Evolutionary conservation across 805 yeast genomes (phyloP).

Genomic region (Wickerhamomyces alni): DNA sequence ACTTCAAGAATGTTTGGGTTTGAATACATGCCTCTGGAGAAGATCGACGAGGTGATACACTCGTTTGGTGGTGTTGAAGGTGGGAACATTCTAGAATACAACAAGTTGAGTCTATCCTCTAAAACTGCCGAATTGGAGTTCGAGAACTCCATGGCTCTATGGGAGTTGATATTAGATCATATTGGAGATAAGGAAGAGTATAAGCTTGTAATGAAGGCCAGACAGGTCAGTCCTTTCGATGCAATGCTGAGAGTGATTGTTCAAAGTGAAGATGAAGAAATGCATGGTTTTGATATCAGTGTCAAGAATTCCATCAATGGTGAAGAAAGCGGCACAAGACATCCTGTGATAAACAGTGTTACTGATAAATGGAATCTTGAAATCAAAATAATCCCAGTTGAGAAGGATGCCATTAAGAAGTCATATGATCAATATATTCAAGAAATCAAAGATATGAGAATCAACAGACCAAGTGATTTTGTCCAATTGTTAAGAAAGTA

Average conservation of each 20-base stretch:
- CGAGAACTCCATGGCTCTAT: slow-evolving; percentile 47
- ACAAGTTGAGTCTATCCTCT: slow-evolving; percentile 15
- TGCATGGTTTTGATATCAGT: slow-evolving; percentile 32
- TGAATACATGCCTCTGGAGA: slow-evolving; percentile 73
- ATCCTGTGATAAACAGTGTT: slow-evolving; percentile 19
- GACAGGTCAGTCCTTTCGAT: slow-evolving; percentile 9
- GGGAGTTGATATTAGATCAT: slow-evolving; percentile 38
- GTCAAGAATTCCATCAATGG: slow-evolving; percentile 32
- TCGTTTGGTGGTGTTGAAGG: slow-evolving; percentile 26
- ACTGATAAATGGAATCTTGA: slow-evolving; percentile 29
- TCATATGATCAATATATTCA: slow-evolving; percentile 19
- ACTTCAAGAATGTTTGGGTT: slow-evolving; percentile 78
- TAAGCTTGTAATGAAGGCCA: slow-evolving; percentile 24
- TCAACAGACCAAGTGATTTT: slow-evolving; percentile 13
- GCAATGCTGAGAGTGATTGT: slow-evolving; percentile 26
- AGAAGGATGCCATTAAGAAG: slow-evolving; percentile 9
- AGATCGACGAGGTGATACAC: slow-evolving; percentile 63
- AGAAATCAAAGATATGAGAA: slow-evolving; percentile 19
- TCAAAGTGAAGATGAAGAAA: background rate
- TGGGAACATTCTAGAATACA: slow-evolving; percentile 3
- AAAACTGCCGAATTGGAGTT: slow-evolving; percentile 65
- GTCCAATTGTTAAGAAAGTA: slow-evolving; percentile 22
- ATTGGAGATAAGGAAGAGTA: slow-evolving; percentile 29
- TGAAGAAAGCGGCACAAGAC: slow-evolving; percentile 12
- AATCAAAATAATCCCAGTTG: slow-evolving; percentile 23